phyloP scores from a whole-genome alignment of 805 yeast genomes.

The Kluyveromyces dobzhanskii region DNA sequence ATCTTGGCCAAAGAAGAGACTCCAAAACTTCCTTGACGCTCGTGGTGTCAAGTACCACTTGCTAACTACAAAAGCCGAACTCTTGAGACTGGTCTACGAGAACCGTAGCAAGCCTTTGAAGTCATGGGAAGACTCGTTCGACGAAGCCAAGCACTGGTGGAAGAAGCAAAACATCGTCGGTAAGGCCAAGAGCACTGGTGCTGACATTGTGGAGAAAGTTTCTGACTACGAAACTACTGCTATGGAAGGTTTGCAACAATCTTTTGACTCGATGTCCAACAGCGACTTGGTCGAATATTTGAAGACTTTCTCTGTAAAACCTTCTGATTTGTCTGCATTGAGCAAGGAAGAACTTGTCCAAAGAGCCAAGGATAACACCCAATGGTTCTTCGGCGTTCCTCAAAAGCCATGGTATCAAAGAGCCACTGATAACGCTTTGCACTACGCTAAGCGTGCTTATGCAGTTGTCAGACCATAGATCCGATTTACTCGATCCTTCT shows the following conservation, averaged over 20 bases:
- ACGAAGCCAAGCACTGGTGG: slow-evolving; percentile 11
- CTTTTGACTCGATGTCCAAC: slow-evolving; percentile 35
- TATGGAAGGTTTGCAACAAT: slow-evolving; percentile 17
- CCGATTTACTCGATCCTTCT: too few relatives aligned
- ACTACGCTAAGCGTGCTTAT: not conserved
- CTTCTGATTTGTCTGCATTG: slow-evolving; percentile 12
- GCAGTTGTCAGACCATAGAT: slow-evolving; percentile 1
- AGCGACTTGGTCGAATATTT: slow-evolving; percentile 37
- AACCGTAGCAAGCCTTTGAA: slow-evolving; percentile 32
- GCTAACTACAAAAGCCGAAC: slow-evolving; percentile 33
- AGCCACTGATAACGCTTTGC: slow-evolving; percentile 4
- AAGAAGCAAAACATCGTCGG: slow-evolving; percentile 11
- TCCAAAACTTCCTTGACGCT: slow-evolving; percentile 34
- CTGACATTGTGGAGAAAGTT: slow-evolving; percentile 8
- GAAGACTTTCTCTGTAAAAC: slow-evolving; percentile 34
- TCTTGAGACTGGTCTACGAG: slow-evolving; percentile 33
- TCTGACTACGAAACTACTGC: slow-evolving; percentile 9
- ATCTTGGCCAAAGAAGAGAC: slow-evolving; percentile 38
- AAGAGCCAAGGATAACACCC: slow-evolving; percentile 35
- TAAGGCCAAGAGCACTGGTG: slow-evolving; percentile 7
- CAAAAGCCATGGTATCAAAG: slow-evolving; percentile 24
- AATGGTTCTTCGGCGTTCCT: slow-evolving; percentile 28
- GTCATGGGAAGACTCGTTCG: slow-evolving; percentile 19
- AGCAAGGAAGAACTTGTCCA: slow-evolving; percentile 30
- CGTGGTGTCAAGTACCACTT: slow-evolving; percentile 34